Percentiles rank a stretch among this genome's conserved stretches.
These are phyloP conservation scores for Penicillium sp. DNA, from an alignment of 2,329 filamentous ascomycete genomes.

Conservation along the genomic window DNA sequence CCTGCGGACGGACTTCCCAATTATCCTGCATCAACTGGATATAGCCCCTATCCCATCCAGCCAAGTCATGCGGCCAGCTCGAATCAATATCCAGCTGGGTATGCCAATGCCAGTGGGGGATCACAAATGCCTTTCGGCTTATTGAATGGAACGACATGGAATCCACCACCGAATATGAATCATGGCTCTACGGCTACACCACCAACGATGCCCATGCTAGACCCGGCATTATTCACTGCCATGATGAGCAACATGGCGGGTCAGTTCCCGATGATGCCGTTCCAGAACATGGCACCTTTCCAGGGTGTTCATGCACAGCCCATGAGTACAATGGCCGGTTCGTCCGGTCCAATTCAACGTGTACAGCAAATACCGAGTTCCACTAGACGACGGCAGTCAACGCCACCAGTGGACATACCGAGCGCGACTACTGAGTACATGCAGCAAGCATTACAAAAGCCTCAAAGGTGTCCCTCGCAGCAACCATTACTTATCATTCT, in stretches of 20 bases:
- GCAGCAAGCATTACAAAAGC: conserved; percentile 52
- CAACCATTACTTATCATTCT: conserved; percentile 78
- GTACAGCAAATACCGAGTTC: neutral
- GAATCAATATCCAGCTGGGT: neutral
- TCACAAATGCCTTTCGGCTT: conserved; percentile 4
- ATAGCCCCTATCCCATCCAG: neutral
- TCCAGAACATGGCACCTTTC: conserved; percentile 14
- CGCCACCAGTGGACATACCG: conserved; percentile 46
- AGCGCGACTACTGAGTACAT: conserved; percentile 66
- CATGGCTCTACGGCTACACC: neutral
- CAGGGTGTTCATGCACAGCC: conserved; percentile 12
- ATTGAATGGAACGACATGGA: conserved; percentile 12
- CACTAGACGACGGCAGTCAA: conserved; percentile 10
- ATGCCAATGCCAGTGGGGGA: neutral
- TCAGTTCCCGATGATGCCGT: conserved; percentile 16
- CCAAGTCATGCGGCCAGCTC: neutral
- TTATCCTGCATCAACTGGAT: neutral
- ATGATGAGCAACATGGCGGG: conserved; percentile 2
- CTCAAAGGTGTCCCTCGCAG: conserved; percentile 50
- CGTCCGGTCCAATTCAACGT: neutral
- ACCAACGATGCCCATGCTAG: conserved; percentile 14
- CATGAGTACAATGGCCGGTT: conserved; percentile 22
- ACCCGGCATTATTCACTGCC: conserved; percentile 10
- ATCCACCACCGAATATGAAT: neutral
- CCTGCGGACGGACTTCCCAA: neutral